These are phyloP conservation scores for Candida morakotiae DNA, from an alignment of 805 yeast genomes.

Conservation along the genomic window DNA sequence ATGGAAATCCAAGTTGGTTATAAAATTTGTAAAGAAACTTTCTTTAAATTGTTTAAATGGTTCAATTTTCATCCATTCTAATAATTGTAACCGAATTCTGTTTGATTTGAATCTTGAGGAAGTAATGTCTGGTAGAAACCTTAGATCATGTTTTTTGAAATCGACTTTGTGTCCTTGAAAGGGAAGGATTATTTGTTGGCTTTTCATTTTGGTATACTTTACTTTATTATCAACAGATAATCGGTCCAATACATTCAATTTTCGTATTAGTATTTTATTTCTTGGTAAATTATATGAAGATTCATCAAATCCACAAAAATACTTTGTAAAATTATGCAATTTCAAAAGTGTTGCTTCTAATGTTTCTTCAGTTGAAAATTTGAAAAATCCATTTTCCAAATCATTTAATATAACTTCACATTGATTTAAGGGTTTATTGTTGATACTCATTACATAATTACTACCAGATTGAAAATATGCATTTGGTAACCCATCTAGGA, in stretches of 20 bases:
- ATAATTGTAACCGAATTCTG: slow-evolving; percentile 23
- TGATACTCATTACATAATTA: neutral
- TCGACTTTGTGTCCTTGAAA: slow-evolving; percentile 29
- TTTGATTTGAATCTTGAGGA: slow-evolving; percentile 18
- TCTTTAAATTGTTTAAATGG: slow-evolving; percentile 30
- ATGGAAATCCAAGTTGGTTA: slow-evolving; percentile 13
- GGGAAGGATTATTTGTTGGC: slow-evolving; percentile 7
- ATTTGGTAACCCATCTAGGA: slow-evolving; percentile 16
- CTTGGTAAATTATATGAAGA: slow-evolving; percentile 6
- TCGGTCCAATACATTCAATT: slow-evolving; percentile 13
- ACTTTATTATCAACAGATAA: slow-evolving; percentile 8
- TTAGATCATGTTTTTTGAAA: slow-evolving; percentile 32
- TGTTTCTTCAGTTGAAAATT: slow-evolving; percentile 6
- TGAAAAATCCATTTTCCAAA: slow-evolving; percentile 19
- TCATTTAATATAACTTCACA: slow-evolving; percentile 17
- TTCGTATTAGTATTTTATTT: slow-evolving; percentile 8
- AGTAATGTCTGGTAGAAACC: slow-evolving; percentile 19
- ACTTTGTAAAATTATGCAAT: slow-evolving; percentile 10
- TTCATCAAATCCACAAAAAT: slow-evolving; percentile 12
- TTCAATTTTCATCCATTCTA: slow-evolving; percentile 34
- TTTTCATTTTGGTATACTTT: slow-evolving; percentile 2
- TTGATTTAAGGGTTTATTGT: slow-evolving; percentile 1
- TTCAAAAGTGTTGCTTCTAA: slow-evolving; percentile 7
- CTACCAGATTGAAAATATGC: slow-evolving; percentile 21
- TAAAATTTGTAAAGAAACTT: slow-evolving; percentile 15